These are phyloP conservation scores for Xylariaceae sp. DNA, from an alignment of 2,329 filamentous ascomycete genomes.

Conservation along the genomic window DNA sequence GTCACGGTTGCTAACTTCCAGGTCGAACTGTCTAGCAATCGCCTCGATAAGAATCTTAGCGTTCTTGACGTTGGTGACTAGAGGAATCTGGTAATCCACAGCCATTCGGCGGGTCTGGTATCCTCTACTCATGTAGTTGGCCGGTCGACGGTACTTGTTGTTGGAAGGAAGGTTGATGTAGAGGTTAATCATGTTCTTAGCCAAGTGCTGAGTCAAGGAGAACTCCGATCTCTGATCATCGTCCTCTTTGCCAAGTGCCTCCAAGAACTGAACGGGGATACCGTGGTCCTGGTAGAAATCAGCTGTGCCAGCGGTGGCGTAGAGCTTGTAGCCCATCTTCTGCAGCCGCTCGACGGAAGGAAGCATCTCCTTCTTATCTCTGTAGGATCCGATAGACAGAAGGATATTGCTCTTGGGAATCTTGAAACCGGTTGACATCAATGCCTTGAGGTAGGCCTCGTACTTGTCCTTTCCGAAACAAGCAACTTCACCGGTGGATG, in stretches of 20 bases:
- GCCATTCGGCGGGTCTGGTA: constrained; percentile 97
- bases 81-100: constrained; percentile 90
- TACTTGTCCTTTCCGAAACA: constrained; percentile 95
- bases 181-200: constrained; percentile 95
- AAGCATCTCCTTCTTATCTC: constrained; percentile 97
- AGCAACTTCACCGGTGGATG: constrained; percentile 95
- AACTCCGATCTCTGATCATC: constrained; percentile 92
- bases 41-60: constrained; percentile 96
- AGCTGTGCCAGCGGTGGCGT: constrained; percentile 91
- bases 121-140: constrained; percentile 97
- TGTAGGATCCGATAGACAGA: constrained; percentile 92
- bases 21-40: constrained; percentile 79
- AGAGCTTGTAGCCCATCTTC: constrained; percentile 89
- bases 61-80: constrained; percentile 99
- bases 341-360: constrained; percentile 86
- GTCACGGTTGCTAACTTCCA: constrained; percentile 78
- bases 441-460: constrained; percentile 93
- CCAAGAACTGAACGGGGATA: constrained; percentile 87
- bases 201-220: constrained; percentile 91
- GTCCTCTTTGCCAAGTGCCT: constrained; percentile 72
- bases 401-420: constrained; percentile 93
- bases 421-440: constrained; percentile 94
- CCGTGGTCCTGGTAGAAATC: constrained; percentile 94
- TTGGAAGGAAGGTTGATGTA: constrained; percentile 99
- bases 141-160: constrained; percentile 93